These are phyloP conservation scores for Aspergillus felis DNA, from an alignment of 2,329 filamentous ascomycete species.

Conservation along the genomic window DNA sequence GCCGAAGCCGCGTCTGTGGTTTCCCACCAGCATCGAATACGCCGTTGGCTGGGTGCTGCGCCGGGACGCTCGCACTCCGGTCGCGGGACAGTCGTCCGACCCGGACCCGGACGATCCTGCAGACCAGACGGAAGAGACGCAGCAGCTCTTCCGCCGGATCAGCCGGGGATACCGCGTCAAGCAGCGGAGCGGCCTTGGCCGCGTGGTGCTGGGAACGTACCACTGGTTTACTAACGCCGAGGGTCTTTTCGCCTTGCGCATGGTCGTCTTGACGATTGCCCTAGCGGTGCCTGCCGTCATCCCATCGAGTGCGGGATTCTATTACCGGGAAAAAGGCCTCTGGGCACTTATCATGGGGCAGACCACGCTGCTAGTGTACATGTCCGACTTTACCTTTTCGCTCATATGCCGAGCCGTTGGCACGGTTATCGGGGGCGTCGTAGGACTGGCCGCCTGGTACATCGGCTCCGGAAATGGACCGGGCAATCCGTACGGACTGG, in stretches of 20 bases:
- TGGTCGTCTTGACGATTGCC: conserved; percentile 47
- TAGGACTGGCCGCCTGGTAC: conserved; percentile 51
- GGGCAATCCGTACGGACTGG: conserved; percentile 51
- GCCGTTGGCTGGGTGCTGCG: conserved; percentile 38
- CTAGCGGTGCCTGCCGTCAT: conserved; percentile 42
- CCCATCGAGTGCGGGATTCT: conserved; percentile 46
- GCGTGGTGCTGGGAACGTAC: conserved; percentile 24
- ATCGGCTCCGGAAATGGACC: conserved; percentile 47
- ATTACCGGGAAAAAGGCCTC: conserved; percentile 50
- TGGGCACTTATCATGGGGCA: conserved; percentile 53
- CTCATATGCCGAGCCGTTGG: conserved; percentile 41
- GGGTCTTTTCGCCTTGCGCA: conserved; percentile 47
- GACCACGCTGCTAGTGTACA: conserved; percentile 46
- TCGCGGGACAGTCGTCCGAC: conserved; percentile 9
- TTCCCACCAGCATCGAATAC: conserved; percentile 39
- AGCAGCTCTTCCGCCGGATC: conserved; percentile 34
- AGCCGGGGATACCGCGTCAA: conserved; percentile 26
- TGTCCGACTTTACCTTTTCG: conserved; percentile 50
- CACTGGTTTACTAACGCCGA: conserved; percentile 41
- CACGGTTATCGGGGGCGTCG: conserved; percentile 46
- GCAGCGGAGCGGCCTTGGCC: conserved; percentile 21
- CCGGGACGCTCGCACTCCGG: conserved; percentile 16
- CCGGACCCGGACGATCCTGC: conserved; percentile 22
- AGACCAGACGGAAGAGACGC: conserved; percentile 32
- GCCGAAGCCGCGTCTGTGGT: conserved; percentile 39